Conservation (phyloP, 2,329 filamentous ascomycete species). For the Xylaria sp. region DNA sequence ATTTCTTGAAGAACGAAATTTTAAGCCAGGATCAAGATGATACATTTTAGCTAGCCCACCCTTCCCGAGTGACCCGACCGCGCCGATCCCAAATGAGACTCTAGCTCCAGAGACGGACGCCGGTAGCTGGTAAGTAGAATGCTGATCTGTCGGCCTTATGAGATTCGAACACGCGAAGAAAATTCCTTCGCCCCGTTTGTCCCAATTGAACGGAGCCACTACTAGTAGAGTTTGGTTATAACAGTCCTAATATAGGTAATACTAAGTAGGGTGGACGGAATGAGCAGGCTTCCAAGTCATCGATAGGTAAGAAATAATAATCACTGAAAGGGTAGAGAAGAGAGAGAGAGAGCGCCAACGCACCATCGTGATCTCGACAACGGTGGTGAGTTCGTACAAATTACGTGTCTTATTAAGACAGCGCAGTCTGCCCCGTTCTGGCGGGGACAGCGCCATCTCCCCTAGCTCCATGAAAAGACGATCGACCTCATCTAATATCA, state of each 20-base stretch:
- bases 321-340: neutral
- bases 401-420: slow-evolving; percentile 26
- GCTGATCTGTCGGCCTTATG: slow-evolving; percentile 34
- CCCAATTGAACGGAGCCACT: slow-evolving; percentile 27
- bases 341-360: neutral
- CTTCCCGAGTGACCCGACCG: slow-evolving; percentile 35
- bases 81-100: slow-evolving; percentile 24
- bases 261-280: neutral
- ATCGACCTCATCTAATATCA: slow-evolving; percentile 28
- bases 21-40: slow-evolving; percentile 14
- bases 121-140: neutral
- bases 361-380: slow-evolving; percentile 12
- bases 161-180: slow-evolving; percentile 29
- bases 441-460: slow-evolving; percentile 3
- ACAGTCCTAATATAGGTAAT: slow-evolving; percentile 11
- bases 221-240: neutral
- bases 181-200: slow-evolving; percentile 32
- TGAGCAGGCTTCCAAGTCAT: neutral
- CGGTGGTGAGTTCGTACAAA: slow-evolving; percentile 4
- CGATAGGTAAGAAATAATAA: neutral
- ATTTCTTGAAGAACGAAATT: neutral
- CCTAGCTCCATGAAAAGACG: neutral
- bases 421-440: slow-evolving; percentile 2
- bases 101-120: slow-evolving; percentile 13
- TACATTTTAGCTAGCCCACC: slow-evolving; percentile 18